phyloP scores from a whole-genome alignment of 1,284 basidiomycete species.

The Ceratobasidium sp. region DNA sequence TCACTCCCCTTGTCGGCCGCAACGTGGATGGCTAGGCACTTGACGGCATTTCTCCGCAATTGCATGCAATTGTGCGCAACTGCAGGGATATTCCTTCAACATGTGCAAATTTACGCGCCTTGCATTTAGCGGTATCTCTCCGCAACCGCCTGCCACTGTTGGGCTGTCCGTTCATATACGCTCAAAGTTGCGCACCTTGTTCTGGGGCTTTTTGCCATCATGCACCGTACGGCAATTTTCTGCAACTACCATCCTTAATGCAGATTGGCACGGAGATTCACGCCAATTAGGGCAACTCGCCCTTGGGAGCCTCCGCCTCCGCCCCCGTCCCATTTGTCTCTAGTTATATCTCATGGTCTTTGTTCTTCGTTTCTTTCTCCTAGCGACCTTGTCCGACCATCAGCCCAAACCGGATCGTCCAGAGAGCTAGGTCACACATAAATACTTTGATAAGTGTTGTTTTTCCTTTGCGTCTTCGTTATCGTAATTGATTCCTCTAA shows the following conservation, averaged over 20 bases:
- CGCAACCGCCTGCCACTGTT: not conserved
- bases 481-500: not conserved
- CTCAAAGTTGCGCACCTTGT: not conserved
- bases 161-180: not conserved
- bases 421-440: not conserved
- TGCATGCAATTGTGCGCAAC: not conserved
- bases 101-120: conserved; percentile 2
- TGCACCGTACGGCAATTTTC: not conserved
- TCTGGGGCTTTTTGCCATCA: not conserved
- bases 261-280: not conserved
- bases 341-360: no score
- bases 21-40: no score
- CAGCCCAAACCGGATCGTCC: no score
- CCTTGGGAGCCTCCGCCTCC: not conserved
- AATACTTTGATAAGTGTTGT: not conserved
- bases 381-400: no score
- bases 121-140: not conserved
- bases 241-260: not conserved
- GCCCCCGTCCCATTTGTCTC: not conserved
- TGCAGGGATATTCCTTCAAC: not conserved
- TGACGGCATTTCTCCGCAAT: not conserved
- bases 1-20: no score
- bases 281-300: not conserved
- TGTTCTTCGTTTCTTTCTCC: no score
- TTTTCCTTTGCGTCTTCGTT: not conserved